A percentile compares a stretch with the other conserved stretches of the same genome.
These are phyloP conservation scores for Cryphonectria nitschkei DNA, from an alignment of 2,329 filamentous ascomycete genomes.

Conservation along the genomic window DNA sequence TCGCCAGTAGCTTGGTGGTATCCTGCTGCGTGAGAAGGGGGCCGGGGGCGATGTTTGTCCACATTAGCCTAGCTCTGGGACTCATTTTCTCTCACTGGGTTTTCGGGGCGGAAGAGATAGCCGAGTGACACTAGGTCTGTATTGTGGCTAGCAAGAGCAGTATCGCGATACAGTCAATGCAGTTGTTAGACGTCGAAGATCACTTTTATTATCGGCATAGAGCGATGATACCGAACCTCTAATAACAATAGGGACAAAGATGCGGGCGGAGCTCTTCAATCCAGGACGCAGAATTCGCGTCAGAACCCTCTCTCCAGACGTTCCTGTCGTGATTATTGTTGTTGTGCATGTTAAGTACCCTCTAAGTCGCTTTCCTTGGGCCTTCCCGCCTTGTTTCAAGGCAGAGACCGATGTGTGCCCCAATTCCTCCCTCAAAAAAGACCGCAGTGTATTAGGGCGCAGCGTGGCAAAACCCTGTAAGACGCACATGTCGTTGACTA, in stretches of 20 bases:
- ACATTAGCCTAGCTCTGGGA: neutral
- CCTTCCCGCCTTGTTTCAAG: neutral
- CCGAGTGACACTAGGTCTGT: neutral
- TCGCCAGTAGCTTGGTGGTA: neutral
- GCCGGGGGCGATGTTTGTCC: neutral
- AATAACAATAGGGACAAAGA: too few relatives aligned
- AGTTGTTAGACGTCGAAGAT: neutral
- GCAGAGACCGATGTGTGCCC: neutral
- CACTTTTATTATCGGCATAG: neutral
- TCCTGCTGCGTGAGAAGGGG: neutral
- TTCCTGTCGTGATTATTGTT: too few relatives aligned
- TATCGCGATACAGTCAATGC: neutral
- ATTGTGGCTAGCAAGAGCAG: neutral
- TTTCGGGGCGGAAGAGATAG: neutral
- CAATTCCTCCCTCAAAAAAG: neutral
- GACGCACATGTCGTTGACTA: neutral
- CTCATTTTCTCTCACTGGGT: neutral
- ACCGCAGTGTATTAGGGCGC: neutral
- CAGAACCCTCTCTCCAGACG: too few relatives aligned
- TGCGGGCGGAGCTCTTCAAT: too few relatives aligned
- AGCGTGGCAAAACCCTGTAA: neutral
- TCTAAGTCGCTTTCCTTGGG: neutral
- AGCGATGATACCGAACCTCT: too few relatives aligned
- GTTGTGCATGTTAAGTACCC: neutral
- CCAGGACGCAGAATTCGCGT: too few relatives aligned